Evolutionary conservation across 352 stramenopile genomes (phyloP), one percentile per base, ranked within the genome.

Genomic region (Phytophthora capsici): DNA sequence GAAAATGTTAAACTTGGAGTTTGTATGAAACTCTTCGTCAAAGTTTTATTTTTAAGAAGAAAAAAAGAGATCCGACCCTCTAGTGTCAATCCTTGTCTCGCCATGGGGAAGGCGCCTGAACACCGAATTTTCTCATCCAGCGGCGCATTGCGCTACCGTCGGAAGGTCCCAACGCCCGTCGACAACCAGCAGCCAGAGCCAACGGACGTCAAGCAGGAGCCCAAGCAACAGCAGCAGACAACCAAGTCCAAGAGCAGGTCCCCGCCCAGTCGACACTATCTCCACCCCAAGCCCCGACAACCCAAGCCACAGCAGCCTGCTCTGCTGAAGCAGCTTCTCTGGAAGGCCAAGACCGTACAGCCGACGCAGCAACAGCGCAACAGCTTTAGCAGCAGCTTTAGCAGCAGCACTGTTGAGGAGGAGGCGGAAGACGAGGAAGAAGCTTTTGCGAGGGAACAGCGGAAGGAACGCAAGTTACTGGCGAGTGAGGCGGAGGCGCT

Each of bases 261-360:
- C 17, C 50, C 50, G 23, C 13, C 45, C 5, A 38, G 12, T 3
- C 40, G 46, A 23, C 54, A 44, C 48, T 63, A n/a, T n/a, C n/a
- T 64, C 47, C 54, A 36, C 1, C 19, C 47, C 48, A 68, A 68
- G 16, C 25, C 25, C 1, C 20, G 38, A 2, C 19, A 58, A 19
- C 7, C 23, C 19, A 60, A 57, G 28, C 52, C 47, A 34, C 58
- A 69, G 25, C 56, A 66, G 41, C 60, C 56, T 8, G 37, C 48
- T 6, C 51, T 84, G 28, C 55, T 86, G n/a, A 89, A 88, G 71
- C 77, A 88, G 50, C 30, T 88, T 32, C 64, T 86, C 26, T 90
- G 82, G 82, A 88, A 89, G 57, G 75, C 71, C 38, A 90, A 90
- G 57, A 32, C 25, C 3, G 52, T 63, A 37, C 74, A 73, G 37